A percentile compares a stretch with the other conserved stretches of the same genome.
Evolutionary conservation across 345 rosid species (phyloP).

Genomic region (Acer negundo): DNA sequence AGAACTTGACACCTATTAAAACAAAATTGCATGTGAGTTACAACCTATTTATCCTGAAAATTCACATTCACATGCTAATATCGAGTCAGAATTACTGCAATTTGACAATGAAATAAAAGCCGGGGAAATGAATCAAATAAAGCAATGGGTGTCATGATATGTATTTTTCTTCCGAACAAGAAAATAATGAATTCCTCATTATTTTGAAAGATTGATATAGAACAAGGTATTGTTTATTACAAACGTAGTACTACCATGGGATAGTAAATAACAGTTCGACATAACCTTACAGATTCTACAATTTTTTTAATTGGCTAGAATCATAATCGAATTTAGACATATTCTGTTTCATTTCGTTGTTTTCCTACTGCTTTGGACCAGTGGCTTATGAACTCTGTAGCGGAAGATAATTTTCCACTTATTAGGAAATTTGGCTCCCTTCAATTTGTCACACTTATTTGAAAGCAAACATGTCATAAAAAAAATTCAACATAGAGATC

Average conservation of each 20-base stretch:
- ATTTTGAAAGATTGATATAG: not conserved
- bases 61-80: not conserved
- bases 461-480: no score
- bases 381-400: no score
- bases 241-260: not conserved
- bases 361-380: not conserved
- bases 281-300: not conserved
- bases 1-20: not conserved
- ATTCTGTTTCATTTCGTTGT: not conserved
- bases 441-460: no score
- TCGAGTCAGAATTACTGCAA: not conserved
- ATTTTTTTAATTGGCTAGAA: not conserved
- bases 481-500: no score
- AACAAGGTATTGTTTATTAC: not conserved
- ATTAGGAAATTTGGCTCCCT: not conserved
- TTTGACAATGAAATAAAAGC: not conserved
- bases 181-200: not conserved
- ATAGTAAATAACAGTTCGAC: constrained; percentile 1
- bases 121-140: not conserved
- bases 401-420: no score
- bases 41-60: not conserved
- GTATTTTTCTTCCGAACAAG: not conserved
- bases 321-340: not conserved
- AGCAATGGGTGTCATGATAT: not conserved
- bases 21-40: not conserved